Conservation (phyloP, 768 basidiomycete species). For the Naematelia encephala region DNA sequence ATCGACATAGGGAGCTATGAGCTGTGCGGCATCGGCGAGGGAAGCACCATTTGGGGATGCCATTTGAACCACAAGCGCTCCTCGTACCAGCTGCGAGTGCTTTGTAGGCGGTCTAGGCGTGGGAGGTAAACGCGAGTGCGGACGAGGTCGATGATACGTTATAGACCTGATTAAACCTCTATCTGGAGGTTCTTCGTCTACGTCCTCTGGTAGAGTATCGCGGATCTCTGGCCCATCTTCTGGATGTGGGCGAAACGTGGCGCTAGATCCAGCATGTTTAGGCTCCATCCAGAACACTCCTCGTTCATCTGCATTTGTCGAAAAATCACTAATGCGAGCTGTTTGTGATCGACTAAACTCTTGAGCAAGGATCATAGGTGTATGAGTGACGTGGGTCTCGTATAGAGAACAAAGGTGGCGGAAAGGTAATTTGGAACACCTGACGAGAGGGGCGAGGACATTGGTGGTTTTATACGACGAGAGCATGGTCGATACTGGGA, state of each 20-base stretch:
- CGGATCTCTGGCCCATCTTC: background rate
- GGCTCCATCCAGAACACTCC: conserved; percentile 53
- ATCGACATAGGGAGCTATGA: conserved; percentile 54
- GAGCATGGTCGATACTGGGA: conserved; percentile 50
- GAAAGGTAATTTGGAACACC: conserved; percentile 56
- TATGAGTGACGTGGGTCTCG: conserved; percentile 54
- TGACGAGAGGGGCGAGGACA: conserved; percentile 53
- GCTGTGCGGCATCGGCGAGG: conserved; percentile 55
- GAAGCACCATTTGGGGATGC: conserved; percentile 53
- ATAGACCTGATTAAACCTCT: background rate
- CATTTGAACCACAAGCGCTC: conserved; percentile 54
- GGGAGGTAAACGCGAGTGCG: conserved; percentile 30
- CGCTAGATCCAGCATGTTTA: background rate
- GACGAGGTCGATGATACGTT: conserved; percentile 11
- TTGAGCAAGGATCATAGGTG: conserved; percentile 56
- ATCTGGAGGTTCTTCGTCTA: background rate
- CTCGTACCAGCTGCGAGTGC: conserved; percentile 46
- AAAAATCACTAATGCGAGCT: conserved; percentile 54
- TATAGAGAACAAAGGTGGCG: conserved; percentile 54
- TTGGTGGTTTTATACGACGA: conserved; percentile 48
- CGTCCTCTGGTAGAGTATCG: background rate
- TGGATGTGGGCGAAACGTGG: background rate
- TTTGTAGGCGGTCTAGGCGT: conserved; percentile 24
- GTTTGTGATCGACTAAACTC: conserved; percentile 55
- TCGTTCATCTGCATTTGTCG: conserved; percentile 51